phyloP scores from a whole-genome alignment of 148 eudicot species.

The Cornus kousa region DNA sequence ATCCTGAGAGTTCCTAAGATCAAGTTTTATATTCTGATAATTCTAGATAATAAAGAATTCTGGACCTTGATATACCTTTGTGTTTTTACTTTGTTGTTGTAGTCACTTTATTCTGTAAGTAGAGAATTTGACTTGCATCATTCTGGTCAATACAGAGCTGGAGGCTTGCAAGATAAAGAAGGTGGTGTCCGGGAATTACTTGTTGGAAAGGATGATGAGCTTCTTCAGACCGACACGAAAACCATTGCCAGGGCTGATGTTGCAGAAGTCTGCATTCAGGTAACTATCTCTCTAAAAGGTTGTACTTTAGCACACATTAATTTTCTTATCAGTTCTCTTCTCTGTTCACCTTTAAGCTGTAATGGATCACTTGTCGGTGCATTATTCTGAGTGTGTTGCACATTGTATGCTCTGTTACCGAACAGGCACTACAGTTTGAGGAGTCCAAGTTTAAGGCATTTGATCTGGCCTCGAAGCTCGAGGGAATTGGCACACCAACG shows the following conservation, averaged over 20 bases:
- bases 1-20: not conserved
- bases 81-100: not conserved
- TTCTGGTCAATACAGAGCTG: conserved; percentile 52
- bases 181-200: conserved; percentile 79
- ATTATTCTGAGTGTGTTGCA: not conserved
- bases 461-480: conserved; percentile 85
- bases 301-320: not conserved
- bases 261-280: conserved; percentile 98
- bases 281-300: conserved; percentile 6
- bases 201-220: conserved; percentile 93
- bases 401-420: not conserved
- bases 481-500: conserved; percentile 70
- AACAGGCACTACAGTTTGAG: conserved; percentile 75
- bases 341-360: not conserved
- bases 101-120: not conserved
- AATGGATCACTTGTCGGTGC: not conserved
- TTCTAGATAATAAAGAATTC: not conserved
- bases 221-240: conserved; percentile 79
- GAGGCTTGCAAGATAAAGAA: conserved; percentile 92
- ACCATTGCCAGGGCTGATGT: conserved; percentile 83
- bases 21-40: too few relatives aligned
- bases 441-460: conserved; percentile 87
- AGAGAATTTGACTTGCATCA: not conserved
- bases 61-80: not conserved
- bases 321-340: not conserved